A percentile compares a stretch with the other conserved stretches of the same genome.
phyloP scores from a whole-genome alignment of 2,329 filamentous ascomycete genomes.

The Beauveria sp. region DNA sequence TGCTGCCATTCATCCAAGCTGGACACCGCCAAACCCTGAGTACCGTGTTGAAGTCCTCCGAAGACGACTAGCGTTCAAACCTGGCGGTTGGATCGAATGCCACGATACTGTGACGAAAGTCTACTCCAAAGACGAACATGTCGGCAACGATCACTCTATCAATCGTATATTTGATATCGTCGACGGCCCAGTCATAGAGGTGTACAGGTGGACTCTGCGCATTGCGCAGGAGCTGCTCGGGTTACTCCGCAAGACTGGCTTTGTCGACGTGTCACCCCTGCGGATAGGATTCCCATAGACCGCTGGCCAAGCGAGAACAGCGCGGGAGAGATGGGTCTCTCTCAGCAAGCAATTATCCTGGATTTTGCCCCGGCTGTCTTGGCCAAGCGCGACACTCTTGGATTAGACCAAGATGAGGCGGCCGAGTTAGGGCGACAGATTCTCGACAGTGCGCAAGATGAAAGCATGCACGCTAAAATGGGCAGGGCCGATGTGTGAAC shows the following conservation, averaged over 20 bases:
- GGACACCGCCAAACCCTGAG: slow-evolving; percentile 49
- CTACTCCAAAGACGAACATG: slow-evolving; percentile 25
- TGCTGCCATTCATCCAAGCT: slow-evolving; percentile 35
- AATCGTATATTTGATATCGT: slow-evolving; percentile 27
- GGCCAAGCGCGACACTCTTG: slow-evolving; percentile 25
- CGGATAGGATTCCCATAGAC: slow-evolving; percentile 27
- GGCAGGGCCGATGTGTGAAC: slow-evolving; percentile 32
- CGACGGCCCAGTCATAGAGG: slow-evolving; percentile 22
- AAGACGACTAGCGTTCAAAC: slow-evolving; percentile 28
- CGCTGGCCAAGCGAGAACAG: slow-evolving; percentile 29
- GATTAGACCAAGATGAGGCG: slow-evolving; percentile 27
- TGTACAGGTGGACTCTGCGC: slow-evolving; percentile 29
- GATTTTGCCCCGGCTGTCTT: slow-evolving; percentile 29
- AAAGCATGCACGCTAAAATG: slow-evolving; percentile 25
- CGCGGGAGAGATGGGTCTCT: slow-evolving; percentile 31
- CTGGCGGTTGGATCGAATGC: slow-evolving; percentile 34
- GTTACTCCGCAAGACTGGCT: slow-evolving; percentile 25
- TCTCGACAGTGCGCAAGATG: slow-evolving; percentile 25
- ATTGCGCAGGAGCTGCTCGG: slow-evolving; percentile 22
- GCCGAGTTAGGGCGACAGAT: slow-evolving; percentile 24
- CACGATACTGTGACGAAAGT: slow-evolving; percentile 26
- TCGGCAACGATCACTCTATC: slow-evolving; percentile 23
- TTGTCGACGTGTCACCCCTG: slow-evolving; percentile 22
- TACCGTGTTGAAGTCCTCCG: slow-evolving; percentile 35
- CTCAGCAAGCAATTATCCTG: slow-evolving; percentile 27